Evolutionary conservation across 805 yeast genomes (phyloP).

Genomic region (Allodekkera sacchari): DNA sequence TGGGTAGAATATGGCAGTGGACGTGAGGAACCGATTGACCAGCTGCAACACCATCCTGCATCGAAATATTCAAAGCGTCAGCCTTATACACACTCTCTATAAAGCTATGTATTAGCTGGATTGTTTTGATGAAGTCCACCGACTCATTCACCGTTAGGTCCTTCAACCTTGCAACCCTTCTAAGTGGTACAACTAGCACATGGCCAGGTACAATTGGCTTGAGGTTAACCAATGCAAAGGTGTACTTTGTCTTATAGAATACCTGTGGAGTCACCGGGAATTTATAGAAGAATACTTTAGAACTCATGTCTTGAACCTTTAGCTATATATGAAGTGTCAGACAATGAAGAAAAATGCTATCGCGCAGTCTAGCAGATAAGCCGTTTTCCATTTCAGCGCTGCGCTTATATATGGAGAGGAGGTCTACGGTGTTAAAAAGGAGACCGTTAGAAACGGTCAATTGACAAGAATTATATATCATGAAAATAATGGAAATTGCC

Average conservation of each 20-base stretch:
- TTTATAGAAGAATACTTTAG: slow-evolving; percentile 38
- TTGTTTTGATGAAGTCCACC: slow-evolving; percentile 65
- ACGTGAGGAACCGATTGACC: slow-evolving; percentile 96
- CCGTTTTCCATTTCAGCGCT: background rate
- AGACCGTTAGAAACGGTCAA: no score
- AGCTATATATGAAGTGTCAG: background rate
- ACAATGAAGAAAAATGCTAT: background rate
- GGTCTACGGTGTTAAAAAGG: no score
- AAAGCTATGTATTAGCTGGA: slow-evolving; percentile 64
- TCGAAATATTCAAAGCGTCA: slow-evolving; percentile 79
- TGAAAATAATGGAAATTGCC: no score
- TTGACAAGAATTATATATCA: no score
- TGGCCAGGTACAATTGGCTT: slow-evolving; percentile 95
- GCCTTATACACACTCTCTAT: slow-evolving; percentile 64
- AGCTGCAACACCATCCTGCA: slow-evolving; percentile 94
- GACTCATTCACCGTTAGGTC: slow-evolving; percentile 69
- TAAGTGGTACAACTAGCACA: slow-evolving; percentile 76
- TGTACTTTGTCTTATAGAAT: slow-evolving; percentile 45
- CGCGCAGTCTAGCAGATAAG: background rate
- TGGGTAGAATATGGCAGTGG: slow-evolving; percentile 90
- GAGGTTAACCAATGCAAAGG: slow-evolving; percentile 83
- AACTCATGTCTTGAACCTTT: slow-evolving; percentile 6
- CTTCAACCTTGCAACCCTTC: slow-evolving; percentile 56
- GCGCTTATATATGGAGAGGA: background rate
- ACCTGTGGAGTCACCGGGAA: slow-evolving; percentile 53